phyloP scores from a whole-genome alignment of 1,139 yeast genomes.

The Taphrina sp. region DNA sequence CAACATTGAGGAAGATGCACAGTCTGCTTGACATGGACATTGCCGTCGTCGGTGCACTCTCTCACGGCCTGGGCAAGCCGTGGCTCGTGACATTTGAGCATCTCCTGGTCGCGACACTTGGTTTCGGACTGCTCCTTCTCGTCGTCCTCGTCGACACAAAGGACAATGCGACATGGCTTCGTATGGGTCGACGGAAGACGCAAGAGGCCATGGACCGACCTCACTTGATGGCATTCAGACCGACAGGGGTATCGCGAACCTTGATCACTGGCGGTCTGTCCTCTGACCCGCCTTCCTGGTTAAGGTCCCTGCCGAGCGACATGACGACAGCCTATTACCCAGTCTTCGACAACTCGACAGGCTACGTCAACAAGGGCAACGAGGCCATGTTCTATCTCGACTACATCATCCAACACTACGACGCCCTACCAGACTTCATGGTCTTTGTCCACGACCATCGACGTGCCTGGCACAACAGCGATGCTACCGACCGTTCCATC shows the following conservation, averaged over 20 bases:
- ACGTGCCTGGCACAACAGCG: slow-evolving; percentile 27
- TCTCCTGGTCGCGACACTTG: too few relatives aligned
- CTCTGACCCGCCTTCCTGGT: slow-evolving; percentile 5
- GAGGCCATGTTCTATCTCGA: slow-evolving; percentile 22
- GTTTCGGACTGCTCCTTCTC: too few relatives aligned
- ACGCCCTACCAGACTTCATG: slow-evolving; percentile 7
- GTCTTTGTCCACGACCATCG: slow-evolving; percentile 23
- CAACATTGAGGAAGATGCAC: too few relatives aligned
- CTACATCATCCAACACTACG: slow-evolving; percentile 12
- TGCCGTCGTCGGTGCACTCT: too few relatives aligned
- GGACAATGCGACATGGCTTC: too few relatives aligned
- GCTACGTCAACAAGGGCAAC: slow-evolving; percentile 12
- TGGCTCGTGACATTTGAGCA: too few relatives aligned
- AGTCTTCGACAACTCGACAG: background rate
- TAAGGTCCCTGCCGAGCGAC: background rate
- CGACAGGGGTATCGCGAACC: background rate
- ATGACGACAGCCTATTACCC: slow-evolving; percentile 3
- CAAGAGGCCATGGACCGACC: too few relatives aligned
- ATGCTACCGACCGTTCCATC: slow-evolving; percentile 10
- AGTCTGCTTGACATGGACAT: too few relatives aligned
- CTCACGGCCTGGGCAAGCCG: too few relatives aligned
- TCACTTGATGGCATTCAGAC: background rate
- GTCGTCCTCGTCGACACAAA: too few relatives aligned
- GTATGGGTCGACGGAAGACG: too few relatives aligned
- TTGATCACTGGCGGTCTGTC: slow-evolving; percentile 13